These are phyloP conservation scores for Hypoxylon perforatum DNA, from an alignment of 495 filamentous ascomycete genomes.

Conservation along the genomic window DNA sequence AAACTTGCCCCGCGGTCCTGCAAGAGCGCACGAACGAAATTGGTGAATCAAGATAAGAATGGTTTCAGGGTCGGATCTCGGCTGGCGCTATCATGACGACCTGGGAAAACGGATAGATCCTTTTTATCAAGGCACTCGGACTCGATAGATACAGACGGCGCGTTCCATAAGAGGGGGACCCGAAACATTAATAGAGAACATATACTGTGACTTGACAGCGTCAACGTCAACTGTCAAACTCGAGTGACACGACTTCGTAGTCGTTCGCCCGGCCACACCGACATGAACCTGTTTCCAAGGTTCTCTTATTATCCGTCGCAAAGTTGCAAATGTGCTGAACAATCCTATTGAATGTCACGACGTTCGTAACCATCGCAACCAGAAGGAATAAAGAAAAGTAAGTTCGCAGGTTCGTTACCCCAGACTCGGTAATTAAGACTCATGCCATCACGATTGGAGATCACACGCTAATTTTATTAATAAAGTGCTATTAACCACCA, in stretches of 20 bases:
- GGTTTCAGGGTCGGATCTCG: conserved; percentile 37
- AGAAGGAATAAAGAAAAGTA: too few species aligned
- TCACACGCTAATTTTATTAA: conserved; percentile 28
- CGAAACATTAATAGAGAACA: conserved; percentile 36
- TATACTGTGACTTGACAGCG: conserved; percentile 35
- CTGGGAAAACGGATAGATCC: conserved; percentile 34
- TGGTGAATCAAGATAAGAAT: conserved; percentile 20
- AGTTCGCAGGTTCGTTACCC: conserved; percentile 6
- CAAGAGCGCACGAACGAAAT: conserved; percentile 7
- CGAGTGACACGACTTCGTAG: conserved; percentile 17
- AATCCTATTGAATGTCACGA: too few species aligned
- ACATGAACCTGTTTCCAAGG: too few species aligned
- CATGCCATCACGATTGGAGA: conserved; percentile 14
- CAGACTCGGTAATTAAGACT: conserved; percentile 11
- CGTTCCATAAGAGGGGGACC: conserved; percentile 16
- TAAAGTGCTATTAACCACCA: conserved; percentile 26
- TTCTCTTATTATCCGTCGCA: background rate
- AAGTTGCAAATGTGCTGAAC: too few species aligned
- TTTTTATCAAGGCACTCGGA: conserved; percentile 36
- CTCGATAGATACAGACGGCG: conserved; percentile 20
- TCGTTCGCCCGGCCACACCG: background rate
- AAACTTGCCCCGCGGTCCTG: conserved; percentile 1
- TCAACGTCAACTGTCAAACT: conserved; percentile 18
- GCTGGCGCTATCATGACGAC: conserved; percentile 29
- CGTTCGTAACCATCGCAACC: background rate